Evolutionary conservation across 306 rosid species (phyloP).

Genomic region (Cicer arietinum): DNA sequence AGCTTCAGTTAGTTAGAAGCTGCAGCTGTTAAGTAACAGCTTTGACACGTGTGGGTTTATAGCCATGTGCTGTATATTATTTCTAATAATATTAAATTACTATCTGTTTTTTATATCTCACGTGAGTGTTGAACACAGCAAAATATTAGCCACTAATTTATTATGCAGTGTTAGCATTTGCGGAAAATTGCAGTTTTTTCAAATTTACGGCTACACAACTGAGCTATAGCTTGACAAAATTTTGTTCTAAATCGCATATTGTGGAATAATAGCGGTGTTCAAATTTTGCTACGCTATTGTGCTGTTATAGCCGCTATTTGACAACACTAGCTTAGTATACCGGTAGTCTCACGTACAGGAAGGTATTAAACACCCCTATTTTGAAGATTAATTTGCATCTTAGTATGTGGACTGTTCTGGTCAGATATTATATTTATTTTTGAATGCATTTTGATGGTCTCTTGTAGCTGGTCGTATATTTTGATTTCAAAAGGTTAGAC

Average conservation of each 20-base stretch:
- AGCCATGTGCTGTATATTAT: no score
- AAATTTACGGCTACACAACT: no score
- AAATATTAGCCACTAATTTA: constrained; percentile 14
- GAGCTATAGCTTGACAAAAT: no score
- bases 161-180: no score
- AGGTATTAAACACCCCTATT: neutral
- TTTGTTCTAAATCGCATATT: no score
- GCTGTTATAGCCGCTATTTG: no score
- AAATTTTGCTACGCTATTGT: no score
- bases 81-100: neutral
- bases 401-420: neutral
- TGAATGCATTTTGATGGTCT: constrained; percentile 2
- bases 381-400: constrained; percentile 30
- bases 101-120: constrained; percentile 15
- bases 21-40: no score
- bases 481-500: constrained; percentile 3
- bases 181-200: no score
- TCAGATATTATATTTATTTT: constrained; percentile 4
- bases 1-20: no score
- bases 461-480: constrained; percentile 7
- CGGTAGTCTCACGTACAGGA: neutral
- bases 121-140: neutral
- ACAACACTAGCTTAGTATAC: neutral
- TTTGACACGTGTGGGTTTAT: no score
- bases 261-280: no score